Base-by-base conservation (phyloP, 1,284 basidiomycete species). In the Termitomyces sp. region DNA sequence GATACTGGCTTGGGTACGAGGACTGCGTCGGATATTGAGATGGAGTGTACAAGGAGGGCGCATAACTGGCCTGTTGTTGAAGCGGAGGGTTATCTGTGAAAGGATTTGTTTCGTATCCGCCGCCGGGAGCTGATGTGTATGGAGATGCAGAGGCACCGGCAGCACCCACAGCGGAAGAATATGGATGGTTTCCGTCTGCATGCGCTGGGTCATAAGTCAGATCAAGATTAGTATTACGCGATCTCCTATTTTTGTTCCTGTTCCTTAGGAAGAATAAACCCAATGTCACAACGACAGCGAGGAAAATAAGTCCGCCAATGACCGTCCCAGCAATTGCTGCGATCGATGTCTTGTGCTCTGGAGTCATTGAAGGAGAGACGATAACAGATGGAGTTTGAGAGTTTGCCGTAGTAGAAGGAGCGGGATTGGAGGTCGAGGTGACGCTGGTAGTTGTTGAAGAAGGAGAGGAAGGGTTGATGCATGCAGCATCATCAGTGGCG, bases 281-380 rank as follows among this genome's bases (percentile, higher is more conserved):
- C n/a, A 85, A 66, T 0, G 78, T 74, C 39, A 80, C 68, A 19
- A 77, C 62, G n/a, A 75, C 70, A 28, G 78, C 74, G 13, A 84
- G 62, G 55, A 80, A 81, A 28, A 84, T 63, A 26, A 85, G 59
- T 30, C 69, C 76, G 26, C 82, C 85, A n/a, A 82, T 71, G n/a
- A 82, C 79, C 19, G 74, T 78, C 21, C 81, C 84, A 7, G 76
- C 79, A 45, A 88, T 78, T 30, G 78, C 74, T 19, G 75, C 79
- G 1, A 73, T 71, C 8, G 79, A 70, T 40, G 71, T 61, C 15
- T 56, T 56, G 28, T 58, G 53, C n/a, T 69, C 5, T 71, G 70
- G 7, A 66, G 73, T 62, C 50, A 56, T 58, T 30, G 70, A 59
- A 7, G 66, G 58, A 17, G 63, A 50, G 36, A 59, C 39, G 12